Base-by-base conservation (phyloP, 768 basidiomycete species). In the Chlorophyllum brunneum region DNA sequence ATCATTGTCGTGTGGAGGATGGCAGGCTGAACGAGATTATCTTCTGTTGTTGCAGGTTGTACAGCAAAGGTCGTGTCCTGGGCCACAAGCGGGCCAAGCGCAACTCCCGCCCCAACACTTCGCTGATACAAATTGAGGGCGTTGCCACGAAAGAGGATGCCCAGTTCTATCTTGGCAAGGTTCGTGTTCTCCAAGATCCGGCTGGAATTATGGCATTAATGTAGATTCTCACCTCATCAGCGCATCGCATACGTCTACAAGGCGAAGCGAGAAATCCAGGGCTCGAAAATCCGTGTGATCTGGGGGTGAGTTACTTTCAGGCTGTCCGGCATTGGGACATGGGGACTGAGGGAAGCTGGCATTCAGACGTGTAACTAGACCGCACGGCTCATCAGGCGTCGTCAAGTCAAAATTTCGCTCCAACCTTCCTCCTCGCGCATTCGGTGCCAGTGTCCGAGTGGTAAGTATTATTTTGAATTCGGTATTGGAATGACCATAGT, bases 1-100 rank as follows among this genome's bases (percentile, higher is more conserved):
- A 20, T 49, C 23, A 53, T 36, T 50, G 27, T 40, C 46, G 10
- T 27, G 23, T 54, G 43, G 47, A 55, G 43, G 30, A 27, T 50
- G 33, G 48, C 49, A 22, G 58, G 46, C 59, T 62, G 53, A 63
- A 50, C 42, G 39, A 49, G 24, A 30, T 20, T 54, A 50, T 56
- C 18, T 57, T 51, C 59, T 42, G 24, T n/a, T 50, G 16, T 51
- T 57, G 31, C 67, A 95, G 95, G 82, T 83, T 97, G 65, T 95
- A 97, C 82, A 70, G 73, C 74, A 98, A 97, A 80, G 97, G 92
- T 70, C 93, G 97, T 65, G 85, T 99, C 67, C 80, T 98, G 64
- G 93, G 95, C 59, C 92, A 95, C 90, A 98, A 98, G 79, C 92
- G 97, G 59, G 94, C 91, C 56, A 98, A 98, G 79, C 88, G 93